Conservation (phyloP, 768 basidiomycete species). For the Pisolithus tinctorius region DNA sequence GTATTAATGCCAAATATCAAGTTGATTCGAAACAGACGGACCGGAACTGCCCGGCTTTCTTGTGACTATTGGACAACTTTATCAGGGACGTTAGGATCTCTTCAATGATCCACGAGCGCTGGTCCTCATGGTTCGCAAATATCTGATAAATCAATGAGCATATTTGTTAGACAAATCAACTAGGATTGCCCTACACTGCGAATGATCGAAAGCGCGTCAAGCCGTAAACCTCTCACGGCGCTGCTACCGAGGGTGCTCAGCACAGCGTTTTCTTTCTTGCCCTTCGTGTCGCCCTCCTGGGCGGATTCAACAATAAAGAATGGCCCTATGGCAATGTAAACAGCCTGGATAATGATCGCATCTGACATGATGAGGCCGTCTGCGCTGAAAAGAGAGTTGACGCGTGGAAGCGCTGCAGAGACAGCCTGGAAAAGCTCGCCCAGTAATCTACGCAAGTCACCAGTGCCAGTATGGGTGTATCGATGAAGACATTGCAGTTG, state of each 20-base stretch:
- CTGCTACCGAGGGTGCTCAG: slow-evolving; percentile 66
- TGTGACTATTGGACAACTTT: slow-evolving; percentile 84
- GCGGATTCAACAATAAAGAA: slow-evolving; percentile 81
- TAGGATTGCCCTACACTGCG: slow-evolving; percentile 57
- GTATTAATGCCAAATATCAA: background rate
- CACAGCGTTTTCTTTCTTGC: slow-evolving; percentile 50
- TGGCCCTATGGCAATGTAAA: slow-evolving; percentile 90
- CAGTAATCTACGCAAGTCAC: slow-evolving; percentile 41
- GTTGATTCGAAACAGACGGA: slow-evolving; percentile 27
- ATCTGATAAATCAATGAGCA: slow-evolving; percentile 44
- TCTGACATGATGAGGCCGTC: slow-evolving; percentile 76
- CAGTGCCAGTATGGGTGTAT: slow-evolving; percentile 28
- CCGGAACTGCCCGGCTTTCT: slow-evolving; percentile 87
- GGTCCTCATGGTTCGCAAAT: slow-evolving; percentile 85
- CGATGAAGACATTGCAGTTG: slow-evolving; percentile 48
- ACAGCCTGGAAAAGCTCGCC: slow-evolving; percentile 70
- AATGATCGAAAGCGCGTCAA: slow-evolving; percentile 79
- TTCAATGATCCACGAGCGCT: slow-evolving; percentile 96
- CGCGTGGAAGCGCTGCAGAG: slow-evolving; percentile 62
- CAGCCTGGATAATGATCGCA: slow-evolving; percentile 82
- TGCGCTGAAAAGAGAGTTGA: slow-evolving; percentile 68
- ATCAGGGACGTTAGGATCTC: slow-evolving; percentile 89
- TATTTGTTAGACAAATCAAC: background rate
- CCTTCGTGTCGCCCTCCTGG: slow-evolving; percentile 46
- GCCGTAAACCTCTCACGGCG: slow-evolving; percentile 73